Percentiles rank a stretch among this genome's conserved stretches.
Evolutionary conservation across 2,329 filamentous ascomycete genomes (phyloP).

Genomic region (Neofusicoccum sp.): DNA sequence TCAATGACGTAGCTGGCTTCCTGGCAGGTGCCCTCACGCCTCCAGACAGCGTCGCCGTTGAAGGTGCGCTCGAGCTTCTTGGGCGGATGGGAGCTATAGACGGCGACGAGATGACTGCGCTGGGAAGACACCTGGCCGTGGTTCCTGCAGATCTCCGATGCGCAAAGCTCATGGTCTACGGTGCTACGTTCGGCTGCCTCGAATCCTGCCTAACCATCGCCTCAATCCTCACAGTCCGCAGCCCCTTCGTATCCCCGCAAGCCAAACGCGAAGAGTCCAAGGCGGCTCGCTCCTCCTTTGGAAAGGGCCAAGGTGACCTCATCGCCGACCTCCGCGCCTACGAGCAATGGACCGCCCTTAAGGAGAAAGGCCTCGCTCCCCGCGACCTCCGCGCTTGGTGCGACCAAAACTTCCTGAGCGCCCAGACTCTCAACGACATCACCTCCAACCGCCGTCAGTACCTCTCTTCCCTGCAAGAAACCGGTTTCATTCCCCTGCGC

Average conservation of each 20-base stretch:
- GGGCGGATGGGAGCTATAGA: slow-evolving; percentile 85
- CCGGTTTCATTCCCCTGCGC: slow-evolving; percentile 65
- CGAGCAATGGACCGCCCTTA: slow-evolving; percentile 73
- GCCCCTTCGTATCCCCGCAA: slow-evolving; percentile 80
- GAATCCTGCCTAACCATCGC: slow-evolving; percentile 87
- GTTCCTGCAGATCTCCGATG: slow-evolving; percentile 91
- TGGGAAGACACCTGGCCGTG: slow-evolving; percentile 90
- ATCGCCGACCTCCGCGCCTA: slow-evolving; percentile 84
- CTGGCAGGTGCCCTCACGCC: slow-evolving; percentile 85
- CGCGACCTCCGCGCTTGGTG: slow-evolving; percentile 74
- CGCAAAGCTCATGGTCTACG: slow-evolving; percentile 93
- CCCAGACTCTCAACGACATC: slow-evolving; percentile 83
- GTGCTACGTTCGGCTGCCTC: slow-evolving; percentile 87
- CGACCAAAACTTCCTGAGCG: slow-evolving; percentile 78
- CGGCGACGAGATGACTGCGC: slow-evolving; percentile 80
- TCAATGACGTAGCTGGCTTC: slow-evolving; percentile 76
- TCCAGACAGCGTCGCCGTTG: slow-evolving; percentile 79
- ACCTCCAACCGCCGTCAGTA: slow-evolving; percentile 83
- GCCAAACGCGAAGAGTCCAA: slow-evolving; percentile 81
- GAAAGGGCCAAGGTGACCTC: slow-evolving; percentile 73
- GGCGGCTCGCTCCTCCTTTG: slow-evolving; percentile 71
- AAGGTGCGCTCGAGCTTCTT: slow-evolving; percentile 77
- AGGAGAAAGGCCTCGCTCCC: slow-evolving; percentile 54
- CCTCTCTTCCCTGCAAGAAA: slow-evolving; percentile 78
- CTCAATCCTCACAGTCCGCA: slow-evolving; percentile 84